A percentile compares a stretch with the other conserved stretches of the same genome.
phyloP scores from a whole-genome alignment of 352 stramenopile species.

The Phytopythium helicoides region DNA sequence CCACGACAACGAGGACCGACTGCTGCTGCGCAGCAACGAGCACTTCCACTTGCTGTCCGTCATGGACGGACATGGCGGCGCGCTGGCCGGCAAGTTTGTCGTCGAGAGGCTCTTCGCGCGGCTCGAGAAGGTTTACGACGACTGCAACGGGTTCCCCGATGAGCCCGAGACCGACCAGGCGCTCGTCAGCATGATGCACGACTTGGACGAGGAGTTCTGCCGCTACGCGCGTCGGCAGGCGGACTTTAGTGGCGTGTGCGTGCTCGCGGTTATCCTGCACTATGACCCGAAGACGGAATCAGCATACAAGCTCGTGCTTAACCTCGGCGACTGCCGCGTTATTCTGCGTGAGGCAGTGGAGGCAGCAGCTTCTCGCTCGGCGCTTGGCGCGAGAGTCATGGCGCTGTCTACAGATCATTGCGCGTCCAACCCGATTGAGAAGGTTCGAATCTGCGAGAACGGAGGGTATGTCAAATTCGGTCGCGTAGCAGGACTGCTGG shows the following conservation, averaged over 20 bases:
- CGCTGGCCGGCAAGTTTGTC: constrained; percentile 54
- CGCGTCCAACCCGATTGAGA: constrained; percentile 52
- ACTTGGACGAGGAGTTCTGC: constrained; percentile 46
- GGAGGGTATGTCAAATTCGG: constrained; percentile 69
- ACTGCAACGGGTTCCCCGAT: constrained; percentile 25
- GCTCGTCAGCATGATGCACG: constrained; percentile 40
- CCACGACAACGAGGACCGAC: constrained; percentile 69
- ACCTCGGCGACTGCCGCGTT: constrained; percentile 72
- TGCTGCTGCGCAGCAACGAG: constrained; percentile 44
- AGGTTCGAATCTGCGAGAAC: constrained; percentile 49
- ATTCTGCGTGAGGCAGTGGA: constrained; percentile 37
- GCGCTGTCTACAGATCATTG: constrained; percentile 75
- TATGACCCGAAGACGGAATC: constrained; percentile 27
- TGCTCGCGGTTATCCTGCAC: constrained; percentile 55
- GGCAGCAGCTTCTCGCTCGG: neutral
- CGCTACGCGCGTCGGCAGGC: constrained; percentile 24
- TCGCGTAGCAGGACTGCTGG: constrained; percentile 72
- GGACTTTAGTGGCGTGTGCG: constrained; percentile 67
- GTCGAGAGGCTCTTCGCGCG: constrained; percentile 41
- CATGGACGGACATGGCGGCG: constrained; percentile 73
- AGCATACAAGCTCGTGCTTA: constrained; percentile 57
- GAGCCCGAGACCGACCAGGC: constrained; percentile 19
- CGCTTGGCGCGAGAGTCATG: constrained; percentile 6
- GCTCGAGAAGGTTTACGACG: constrained; percentile 41
- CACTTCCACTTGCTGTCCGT: constrained; percentile 66